These are phyloP conservation scores for Trifolium pratense DNA, from an alignment of 306 rosid genomes.

Conservation along the genomic window DNA sequence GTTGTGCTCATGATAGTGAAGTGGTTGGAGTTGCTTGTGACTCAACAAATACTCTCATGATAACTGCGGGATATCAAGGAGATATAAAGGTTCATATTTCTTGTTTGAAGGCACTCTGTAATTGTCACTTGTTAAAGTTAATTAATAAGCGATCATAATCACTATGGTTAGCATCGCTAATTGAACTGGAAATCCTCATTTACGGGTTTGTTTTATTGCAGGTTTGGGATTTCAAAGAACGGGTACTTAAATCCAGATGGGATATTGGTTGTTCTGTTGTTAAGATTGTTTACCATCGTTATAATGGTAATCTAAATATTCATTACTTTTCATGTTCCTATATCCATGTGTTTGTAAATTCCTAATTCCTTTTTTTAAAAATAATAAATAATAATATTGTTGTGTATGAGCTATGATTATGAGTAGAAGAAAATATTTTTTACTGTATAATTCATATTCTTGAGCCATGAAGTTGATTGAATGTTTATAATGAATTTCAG, in stretches of 20 bases:
- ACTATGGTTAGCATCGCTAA: conserved; percentile 15
- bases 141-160: background rate
- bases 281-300: conserved; percentile 81
- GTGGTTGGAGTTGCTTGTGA: conserved; percentile 97
- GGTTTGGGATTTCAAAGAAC: conserved; percentile 94
- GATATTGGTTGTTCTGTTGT: conserved; percentile 72
- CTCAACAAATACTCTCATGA: conserved; percentile 85
- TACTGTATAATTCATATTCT: conserved; percentile 25
- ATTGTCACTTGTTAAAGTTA: background rate
- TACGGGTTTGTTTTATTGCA: conserved; percentile 43
- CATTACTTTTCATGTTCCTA: conserved; percentile 16
- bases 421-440: conserved; percentile 17
- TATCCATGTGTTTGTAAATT: conserved; percentile 13
- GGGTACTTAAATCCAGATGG: conserved; percentile 72
- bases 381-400: background rate
- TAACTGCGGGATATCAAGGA: conserved; percentile 90
- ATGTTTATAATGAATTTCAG: conserved; percentile 52
- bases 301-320: conserved; percentile 63
- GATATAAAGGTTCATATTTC: conserved; percentile 74
- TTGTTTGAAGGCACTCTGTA: conserved; percentile 15
- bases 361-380: conserved; percentile 11
- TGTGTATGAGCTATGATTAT: conserved; percentile 18
- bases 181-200: conserved; percentile 34
- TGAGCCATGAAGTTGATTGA: conserved; percentile 28
- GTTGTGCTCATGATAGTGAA: conserved; percentile 83